Conservation (phyloP, 495 filamentous ascomycete species). For the Staphylotrichum longicolle region DNA sequence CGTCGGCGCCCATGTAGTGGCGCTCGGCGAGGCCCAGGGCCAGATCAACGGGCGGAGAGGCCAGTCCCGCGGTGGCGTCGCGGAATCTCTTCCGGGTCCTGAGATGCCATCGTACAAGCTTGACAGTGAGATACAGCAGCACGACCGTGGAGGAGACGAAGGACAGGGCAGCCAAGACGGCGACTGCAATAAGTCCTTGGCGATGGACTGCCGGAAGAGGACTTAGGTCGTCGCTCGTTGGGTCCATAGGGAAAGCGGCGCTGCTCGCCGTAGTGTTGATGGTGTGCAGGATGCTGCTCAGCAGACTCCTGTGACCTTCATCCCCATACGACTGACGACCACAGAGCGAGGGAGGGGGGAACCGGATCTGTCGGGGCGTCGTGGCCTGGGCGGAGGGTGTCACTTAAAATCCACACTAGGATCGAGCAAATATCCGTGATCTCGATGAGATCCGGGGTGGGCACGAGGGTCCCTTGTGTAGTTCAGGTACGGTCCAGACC, state of each 20-base stretch:
- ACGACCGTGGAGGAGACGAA: constrained; percentile 51
- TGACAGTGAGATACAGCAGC: constrained; percentile 52
- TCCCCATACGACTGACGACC: neutral
- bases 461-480: too few species aligned
- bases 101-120: constrained; percentile 52
- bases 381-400: too few species aligned
- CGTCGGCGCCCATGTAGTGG: constrained; percentile 17
- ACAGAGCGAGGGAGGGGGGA: too few species aligned
- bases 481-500: too few species aligned
- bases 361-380: too few species aligned
- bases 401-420: too few species aligned
- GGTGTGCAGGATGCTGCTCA: constrained; percentile 6
- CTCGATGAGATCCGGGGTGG: too few species aligned
- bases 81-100: constrained; percentile 16
- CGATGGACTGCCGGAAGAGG: constrained; percentile 49
- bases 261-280: constrained; percentile 8
- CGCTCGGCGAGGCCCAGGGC: constrained; percentile 26
- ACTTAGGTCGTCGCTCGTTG: constrained; percentile 23
- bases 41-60: constrained; percentile 21
- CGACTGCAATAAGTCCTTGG: constrained; percentile 49
- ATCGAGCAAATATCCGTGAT: too few species aligned
- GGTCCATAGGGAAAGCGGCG: neutral
- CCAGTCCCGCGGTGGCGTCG: neutral
- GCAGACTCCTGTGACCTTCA: constrained; percentile 5
- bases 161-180: constrained; percentile 54